These are phyloP conservation scores for Solanum chaucha DNA, from an alignment of 257 asterid species.

Conservation along the genomic window DNA sequence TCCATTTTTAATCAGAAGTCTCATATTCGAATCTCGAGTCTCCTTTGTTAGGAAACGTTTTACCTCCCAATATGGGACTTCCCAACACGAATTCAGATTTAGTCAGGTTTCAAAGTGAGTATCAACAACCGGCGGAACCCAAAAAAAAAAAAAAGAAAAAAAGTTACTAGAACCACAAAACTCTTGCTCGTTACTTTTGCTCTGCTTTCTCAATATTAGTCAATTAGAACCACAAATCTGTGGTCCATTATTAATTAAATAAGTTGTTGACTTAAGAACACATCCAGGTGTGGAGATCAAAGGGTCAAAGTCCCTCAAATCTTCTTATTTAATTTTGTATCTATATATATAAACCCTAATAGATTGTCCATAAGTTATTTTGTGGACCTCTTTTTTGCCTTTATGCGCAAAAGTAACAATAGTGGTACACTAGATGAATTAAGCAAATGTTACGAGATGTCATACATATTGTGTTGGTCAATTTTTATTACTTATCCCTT, in stretches of 20 bases:
- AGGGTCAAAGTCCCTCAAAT: not conserved
- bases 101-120: too few relatives aligned
- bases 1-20: too few relatives aligned
- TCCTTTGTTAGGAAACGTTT: too few relatives aligned
- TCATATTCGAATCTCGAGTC: too few relatives aligned
- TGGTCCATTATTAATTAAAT: not conserved
- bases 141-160: too few relatives aligned
- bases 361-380: not conserved
- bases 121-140: too few relatives aligned
- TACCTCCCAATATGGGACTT: too few relatives aligned
- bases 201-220: not conserved
- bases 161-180: not conserved
- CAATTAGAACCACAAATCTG: not conserved
- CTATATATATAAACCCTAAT: not conserved
- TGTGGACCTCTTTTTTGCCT: not conserved
- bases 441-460: not conserved
- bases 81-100: fast-evolving
- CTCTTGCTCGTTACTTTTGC: not conserved
- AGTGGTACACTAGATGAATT: not conserved
- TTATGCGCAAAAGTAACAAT: not conserved
- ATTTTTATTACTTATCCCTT: not conserved
- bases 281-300: not conserved
- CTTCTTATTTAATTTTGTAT: not conserved
- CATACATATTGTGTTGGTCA: not conserved
- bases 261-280: not conserved